Evolutionary conservation across 2,329 filamentous ascomycete species (phyloP), one percentile per base, ranked within the genome.

Genomic region (Penicillium sp.): DNA sequence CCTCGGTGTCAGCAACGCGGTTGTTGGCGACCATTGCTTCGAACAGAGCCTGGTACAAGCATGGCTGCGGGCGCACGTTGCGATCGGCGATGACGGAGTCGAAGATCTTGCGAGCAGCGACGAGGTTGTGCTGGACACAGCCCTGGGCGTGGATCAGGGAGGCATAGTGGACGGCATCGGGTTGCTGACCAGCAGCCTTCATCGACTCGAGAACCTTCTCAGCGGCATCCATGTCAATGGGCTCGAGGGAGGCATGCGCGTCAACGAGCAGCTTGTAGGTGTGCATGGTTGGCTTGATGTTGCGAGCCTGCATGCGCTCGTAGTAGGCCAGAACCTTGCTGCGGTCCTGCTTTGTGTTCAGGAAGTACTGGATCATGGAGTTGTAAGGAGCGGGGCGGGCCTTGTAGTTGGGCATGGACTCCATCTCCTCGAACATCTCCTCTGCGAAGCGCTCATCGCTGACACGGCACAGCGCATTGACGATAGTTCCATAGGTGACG

Each of bases 351-450:
- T 98, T 98, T 54, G 93, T 98, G 56, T 91, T 96, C 65, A 98
- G 82, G 85, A 98, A 99, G 80, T 96, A 98, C 74, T 99, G 95
- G 86, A 99, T 99, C 87, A 99, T 90, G 77, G 91, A 96, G 82
- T 99, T 97, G 83, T 99, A 99, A 1, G 95, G 95, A 24, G 95
- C 95, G 26, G 95, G 93, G 10, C 95, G 89, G 41, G 95, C 91
- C 82, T 97, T 98, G 85, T 99, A 99, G 80, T 99, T 99, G 56
- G 92, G 89, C 89, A 96, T 96, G 47, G 89, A 86, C 80, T 99
- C 95, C 95, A 99, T 99, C 80, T 99, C 95, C 71, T 98, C 92
- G 71, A 99, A 99, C 67, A 98, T 86, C 76, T 98, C 92, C 71
- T 97, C 95, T 27, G 95, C 95, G 73, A 97, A 96, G 71, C 93